Evolutionary conservation across 495 filamentous ascomycete species (phyloP).

Genomic region (Tuber umbilicatum): DNA sequence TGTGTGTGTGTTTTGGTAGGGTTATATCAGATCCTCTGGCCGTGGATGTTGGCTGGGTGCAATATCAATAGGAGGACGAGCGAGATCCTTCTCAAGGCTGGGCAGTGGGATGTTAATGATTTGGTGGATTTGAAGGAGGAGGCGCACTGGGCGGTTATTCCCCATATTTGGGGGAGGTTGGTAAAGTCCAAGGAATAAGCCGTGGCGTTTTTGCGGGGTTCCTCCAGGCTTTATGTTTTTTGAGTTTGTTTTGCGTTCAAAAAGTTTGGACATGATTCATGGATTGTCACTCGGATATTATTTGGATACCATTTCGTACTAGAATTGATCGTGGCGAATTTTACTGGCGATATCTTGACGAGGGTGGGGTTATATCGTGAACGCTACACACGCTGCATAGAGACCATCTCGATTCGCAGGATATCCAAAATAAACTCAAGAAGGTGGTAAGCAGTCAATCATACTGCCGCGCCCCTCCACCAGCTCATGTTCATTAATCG

Average conservation of each 20-base stretch:
- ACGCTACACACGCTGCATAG: background rate
- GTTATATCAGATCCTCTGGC: slow-evolving; percentile 32
- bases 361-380: background rate
- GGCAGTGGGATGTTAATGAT: slow-evolving; percentile 19
- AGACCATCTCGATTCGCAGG: background rate
- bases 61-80: slow-evolving; percentile 30
- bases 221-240: background rate
- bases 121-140: slow-evolving; percentile 18
- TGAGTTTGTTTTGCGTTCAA: background rate
- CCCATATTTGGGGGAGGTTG: slow-evolving; percentile 16
- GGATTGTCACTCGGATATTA: background rate
- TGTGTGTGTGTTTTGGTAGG: slow-evolving; percentile 12
- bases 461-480: slow-evolving; percentile 27
- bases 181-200: slow-evolving; percentile 28
- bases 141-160: slow-evolving; percentile 19
- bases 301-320: background rate
- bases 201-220: background rate
- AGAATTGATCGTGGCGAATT: background rate
- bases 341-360: background rate
- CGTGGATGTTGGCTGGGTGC: slow-evolving; percentile 23
- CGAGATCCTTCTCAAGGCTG: slow-evolving; percentile 20
- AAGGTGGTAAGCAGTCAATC: background rate
- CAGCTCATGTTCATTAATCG: slow-evolving; percentile 44
- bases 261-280: background rate
- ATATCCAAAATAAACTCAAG: slow-evolving; percentile 8